Conservation (phyloP, 2,329 filamentous ascomycete species). For the Penicillium sp. region DNA sequence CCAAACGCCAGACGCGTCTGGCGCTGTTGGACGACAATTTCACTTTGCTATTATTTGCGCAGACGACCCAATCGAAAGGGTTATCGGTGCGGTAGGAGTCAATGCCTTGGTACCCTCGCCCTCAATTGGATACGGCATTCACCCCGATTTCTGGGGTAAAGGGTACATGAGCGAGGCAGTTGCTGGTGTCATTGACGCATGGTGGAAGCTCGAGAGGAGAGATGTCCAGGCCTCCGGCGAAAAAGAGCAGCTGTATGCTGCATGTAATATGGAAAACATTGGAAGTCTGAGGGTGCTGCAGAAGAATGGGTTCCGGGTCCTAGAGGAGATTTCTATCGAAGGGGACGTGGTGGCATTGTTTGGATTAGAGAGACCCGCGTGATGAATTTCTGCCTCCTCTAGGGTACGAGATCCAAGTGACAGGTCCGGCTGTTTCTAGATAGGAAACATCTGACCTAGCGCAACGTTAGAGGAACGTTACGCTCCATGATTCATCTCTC, state of each 20-base stretch:
- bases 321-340: slow-evolving; percentile 14
- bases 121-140: slow-evolving; percentile 28
- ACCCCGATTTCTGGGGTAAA: slow-evolving; percentile 29
- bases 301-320: slow-evolving; percentile 20
- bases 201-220: slow-evolving; percentile 26
- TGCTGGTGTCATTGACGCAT: slow-evolving; percentile 23
- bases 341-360: slow-evolving; percentile 22
- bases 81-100: slow-evolving; percentile 24
- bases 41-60: slow-evolving; percentile 20
- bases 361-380: slow-evolving; percentile 9
- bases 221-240: background rate
- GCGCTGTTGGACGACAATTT: slow-evolving; percentile 21
- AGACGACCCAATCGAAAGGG: slow-evolving; percentile 15
- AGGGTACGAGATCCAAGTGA: no score
- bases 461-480: background rate
- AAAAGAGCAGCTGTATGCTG: slow-evolving; percentile 23
- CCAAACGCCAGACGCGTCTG: slow-evolving; percentile 23
- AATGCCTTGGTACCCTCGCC: slow-evolving; percentile 21
- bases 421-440: background rate
- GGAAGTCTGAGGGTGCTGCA: slow-evolving; percentile 25
- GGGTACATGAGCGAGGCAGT: slow-evolving; percentile 30
- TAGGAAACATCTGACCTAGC: no score
- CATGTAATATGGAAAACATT: slow-evolving; percentile 20
- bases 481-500: background rate
- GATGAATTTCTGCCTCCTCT: background rate